Evolutionary conservation across 78 protist genomes (phyloP).

Genomic region (Chrysochromulina parva): DNA sequence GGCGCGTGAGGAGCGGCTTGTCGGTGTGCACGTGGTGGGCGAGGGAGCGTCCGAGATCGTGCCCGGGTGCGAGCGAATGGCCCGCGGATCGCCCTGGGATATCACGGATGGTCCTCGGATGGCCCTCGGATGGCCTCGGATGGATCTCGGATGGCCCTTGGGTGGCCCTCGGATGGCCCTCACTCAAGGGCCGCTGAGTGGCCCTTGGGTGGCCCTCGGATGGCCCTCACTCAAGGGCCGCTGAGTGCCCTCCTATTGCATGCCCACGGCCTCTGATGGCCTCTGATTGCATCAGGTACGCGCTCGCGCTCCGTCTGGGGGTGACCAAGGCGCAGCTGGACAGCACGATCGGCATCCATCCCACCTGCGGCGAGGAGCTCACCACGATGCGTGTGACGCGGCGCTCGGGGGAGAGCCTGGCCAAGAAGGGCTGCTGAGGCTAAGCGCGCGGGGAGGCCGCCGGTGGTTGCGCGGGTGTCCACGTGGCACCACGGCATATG

Average conservation of each 20-base stretch:
- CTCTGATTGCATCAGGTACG: slow-evolving; percentile 1
- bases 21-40: slow-evolving; percentile 45
- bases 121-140: too few relatives aligned
- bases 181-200: too few relatives aligned
- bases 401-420: slow-evolving; percentile 58
- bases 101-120: too few relatives aligned
- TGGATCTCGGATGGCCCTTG: too few relatives aligned
- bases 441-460: background rate
- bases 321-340: slow-evolving; percentile 64
- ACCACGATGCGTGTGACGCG: slow-evolving; percentile 64
- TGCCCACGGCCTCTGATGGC: too few relatives aligned
- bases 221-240: too few relatives aligned
- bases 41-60: slow-evolving; percentile 71
- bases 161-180: too few relatives aligned
- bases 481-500: too few relatives aligned
- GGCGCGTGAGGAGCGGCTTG: background rate
- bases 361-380: slow-evolving; percentile 83
- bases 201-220: too few relatives aligned
- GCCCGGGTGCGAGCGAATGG: background rate
- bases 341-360: slow-evolving; percentile 90
- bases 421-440: slow-evolving; percentile 79
- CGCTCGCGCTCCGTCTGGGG: slow-evolving; percentile 44
- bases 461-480: too few relatives aligned
- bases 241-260: too few relatives aligned
- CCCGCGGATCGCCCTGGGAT: slow-evolving; percentile 51